These are phyloP conservation scores for Croton laevigatus DNA, from an alignment of 441 rosid species.

Conservation along the genomic window DNA sequence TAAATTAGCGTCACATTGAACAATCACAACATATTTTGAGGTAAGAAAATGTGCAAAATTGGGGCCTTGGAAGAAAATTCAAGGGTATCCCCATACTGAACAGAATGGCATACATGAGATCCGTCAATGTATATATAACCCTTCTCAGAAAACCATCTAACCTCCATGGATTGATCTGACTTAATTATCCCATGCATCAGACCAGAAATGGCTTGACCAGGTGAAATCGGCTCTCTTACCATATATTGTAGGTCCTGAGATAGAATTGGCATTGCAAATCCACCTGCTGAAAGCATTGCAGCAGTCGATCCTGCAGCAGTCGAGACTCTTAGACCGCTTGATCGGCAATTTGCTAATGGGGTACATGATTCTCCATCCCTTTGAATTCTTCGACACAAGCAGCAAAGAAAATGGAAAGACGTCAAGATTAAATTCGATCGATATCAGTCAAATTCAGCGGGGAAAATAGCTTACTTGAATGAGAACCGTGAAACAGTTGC, in stretches of 20 bases:
- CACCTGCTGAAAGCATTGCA: conserved; percentile 90
- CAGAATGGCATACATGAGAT: conserved; percentile 45
- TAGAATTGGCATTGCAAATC: conserved; percentile 63
- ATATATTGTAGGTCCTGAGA: conserved; percentile 72
- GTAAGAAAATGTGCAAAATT: conserved; percentile 57
- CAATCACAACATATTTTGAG: conserved; percentile 32
- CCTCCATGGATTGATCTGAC: conserved; percentile 46
- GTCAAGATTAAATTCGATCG: neutral
- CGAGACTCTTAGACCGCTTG: conserved; percentile 90
- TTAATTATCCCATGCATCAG: conserved; percentile 61
- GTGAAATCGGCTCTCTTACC: conserved; percentile 89
- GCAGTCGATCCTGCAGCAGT: conserved; percentile 91
- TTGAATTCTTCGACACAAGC: conserved; percentile 44
- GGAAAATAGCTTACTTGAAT: conserved; percentile 52
- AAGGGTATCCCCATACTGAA: conserved; percentile 59
- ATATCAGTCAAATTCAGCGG: neutral
- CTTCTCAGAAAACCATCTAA: conserved; percentile 59
- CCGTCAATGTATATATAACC: conserved; percentile 75
- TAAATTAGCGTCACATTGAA: no score
- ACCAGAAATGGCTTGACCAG: conserved; percentile 34
- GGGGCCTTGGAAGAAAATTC: conserved; percentile 74
- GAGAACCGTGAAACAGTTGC: conserved; percentile 82
- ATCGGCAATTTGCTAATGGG: conserved; percentile 59
- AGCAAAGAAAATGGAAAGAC: neutral
- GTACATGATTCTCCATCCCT: conserved; percentile 37